Evolutionary conservation across 768 basidiomycete genomes (phyloP).

Genomic region (Calocybe cyanea): DNA sequence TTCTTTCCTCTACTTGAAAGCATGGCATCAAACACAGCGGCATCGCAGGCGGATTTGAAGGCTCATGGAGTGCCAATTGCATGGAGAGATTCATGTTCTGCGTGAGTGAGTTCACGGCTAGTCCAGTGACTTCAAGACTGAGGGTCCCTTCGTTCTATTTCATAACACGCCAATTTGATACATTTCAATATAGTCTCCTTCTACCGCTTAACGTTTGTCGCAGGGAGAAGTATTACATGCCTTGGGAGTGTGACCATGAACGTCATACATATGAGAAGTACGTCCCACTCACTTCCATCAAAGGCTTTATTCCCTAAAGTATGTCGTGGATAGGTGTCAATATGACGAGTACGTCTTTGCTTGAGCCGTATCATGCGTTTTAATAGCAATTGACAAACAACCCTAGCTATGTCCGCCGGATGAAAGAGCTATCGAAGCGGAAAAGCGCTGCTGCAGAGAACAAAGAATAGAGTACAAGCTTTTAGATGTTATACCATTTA

Average conservation of each 20-base stretch:
- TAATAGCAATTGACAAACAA: constrained; percentile 5
- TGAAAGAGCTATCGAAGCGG: constrained; percentile 78
- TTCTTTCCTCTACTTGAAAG: not conserved
- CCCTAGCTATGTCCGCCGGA: constrained; percentile 77
- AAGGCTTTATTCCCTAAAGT: constrained; percentile 1
- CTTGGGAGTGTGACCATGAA: constrained; percentile 95
- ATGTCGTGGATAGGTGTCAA: constrained; percentile 63
- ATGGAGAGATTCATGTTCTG: constrained; percentile 89
- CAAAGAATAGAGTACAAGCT: constrained; percentile 21
- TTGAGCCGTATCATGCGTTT: constrained; percentile 1
- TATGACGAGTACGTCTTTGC: constrained; percentile 81
- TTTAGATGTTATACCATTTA: too few relatives aligned
- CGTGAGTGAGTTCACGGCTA: too few relatives aligned
- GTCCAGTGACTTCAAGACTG: not conserved
- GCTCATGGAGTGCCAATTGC: constrained; percentile 68
- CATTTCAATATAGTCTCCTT: constrained; percentile 71
- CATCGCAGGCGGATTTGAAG: constrained; percentile 83
- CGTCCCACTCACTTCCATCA: constrained; percentile 17
- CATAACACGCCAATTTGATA: not conserved
- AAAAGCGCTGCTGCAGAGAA: constrained; percentile 45
- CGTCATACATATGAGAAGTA: constrained; percentile 84
- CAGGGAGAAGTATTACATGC: constrained; percentile 69
- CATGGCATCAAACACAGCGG: constrained; percentile 74
- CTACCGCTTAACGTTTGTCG: constrained; percentile 88
- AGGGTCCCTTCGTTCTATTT: constrained; percentile 5